These are phyloP conservation scores for Thalassiosira profunda DNA, from an alignment of 108 stramenopile genomes.

Conservation along the genomic window DNA sequence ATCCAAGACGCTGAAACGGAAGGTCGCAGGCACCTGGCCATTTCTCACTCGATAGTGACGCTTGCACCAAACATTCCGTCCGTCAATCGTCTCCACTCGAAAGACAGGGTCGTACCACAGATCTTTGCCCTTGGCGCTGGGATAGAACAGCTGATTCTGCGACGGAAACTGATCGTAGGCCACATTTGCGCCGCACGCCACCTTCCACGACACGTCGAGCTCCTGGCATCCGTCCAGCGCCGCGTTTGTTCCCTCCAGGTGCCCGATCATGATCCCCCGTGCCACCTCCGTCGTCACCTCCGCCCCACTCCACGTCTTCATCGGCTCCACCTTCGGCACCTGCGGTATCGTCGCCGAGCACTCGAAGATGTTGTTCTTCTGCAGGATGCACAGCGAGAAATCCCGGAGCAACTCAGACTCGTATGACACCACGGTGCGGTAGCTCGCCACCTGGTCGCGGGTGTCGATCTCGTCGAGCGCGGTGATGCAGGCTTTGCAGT, in stretches of 20 bases:
- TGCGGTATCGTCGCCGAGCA: conserved; percentile 76
- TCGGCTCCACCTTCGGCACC: conserved; percentile 66
- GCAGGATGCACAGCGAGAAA: conserved; percentile 92
- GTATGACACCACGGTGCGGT: conserved; percentile 94
- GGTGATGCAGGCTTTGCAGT: conserved; percentile 75
- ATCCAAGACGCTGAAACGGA: conserved; percentile 83
- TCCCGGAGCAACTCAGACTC: conserved; percentile 88
- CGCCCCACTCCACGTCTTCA: conserved; percentile 71
- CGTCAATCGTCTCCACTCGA: conserved; percentile 94
- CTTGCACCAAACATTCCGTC: conserved; percentile 92
- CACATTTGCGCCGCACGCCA: conserved; percentile 90
- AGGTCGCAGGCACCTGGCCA: conserved; percentile 66
- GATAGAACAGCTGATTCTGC: conserved; percentile 93
- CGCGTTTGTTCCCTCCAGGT: conserved; percentile 68
- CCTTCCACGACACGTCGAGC: conserved; percentile 90
- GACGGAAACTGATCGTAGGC: conserved; percentile 97
- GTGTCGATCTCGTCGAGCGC: conserved; percentile 77
- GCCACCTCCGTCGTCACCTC: conserved; percentile 75
- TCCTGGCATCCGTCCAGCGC: conserved; percentile 45
- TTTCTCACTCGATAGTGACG: conserved; percentile 86
- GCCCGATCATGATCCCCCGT: conserved; percentile 86
- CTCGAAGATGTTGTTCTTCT: conserved; percentile 93
- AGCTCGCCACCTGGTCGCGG: conserved; percentile 86
- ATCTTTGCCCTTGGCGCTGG: conserved; percentile 46
- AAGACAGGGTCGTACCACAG: conserved; percentile 99